Percentiles rank a stretch among this genome's conserved stretches.
Evolutionary conservation across 1,139 yeast species (phyloP).

Genomic region (Candida sanyaensis): DNA sequence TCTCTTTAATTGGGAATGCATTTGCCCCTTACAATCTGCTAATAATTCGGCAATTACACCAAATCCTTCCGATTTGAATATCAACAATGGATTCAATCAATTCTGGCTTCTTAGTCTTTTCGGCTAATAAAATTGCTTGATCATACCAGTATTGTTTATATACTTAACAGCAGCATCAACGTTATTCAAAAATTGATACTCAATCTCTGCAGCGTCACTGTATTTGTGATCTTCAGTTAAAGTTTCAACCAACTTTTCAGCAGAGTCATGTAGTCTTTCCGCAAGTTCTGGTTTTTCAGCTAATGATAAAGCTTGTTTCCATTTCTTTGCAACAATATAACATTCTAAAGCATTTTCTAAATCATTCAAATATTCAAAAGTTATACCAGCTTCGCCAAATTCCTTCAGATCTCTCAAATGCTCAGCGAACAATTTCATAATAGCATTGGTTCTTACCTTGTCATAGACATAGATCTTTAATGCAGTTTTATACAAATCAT

Average conservation of each 20-base stretch:
- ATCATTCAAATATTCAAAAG: constrained; percentile 69
- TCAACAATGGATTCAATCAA: constrained; percentile 64
- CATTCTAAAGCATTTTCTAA: constrained; percentile 64
- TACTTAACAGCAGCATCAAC: constrained; percentile 61
- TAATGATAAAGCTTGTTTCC: constrained; percentile 82
- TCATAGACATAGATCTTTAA: constrained; percentile 63
- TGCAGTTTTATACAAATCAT: constrained; percentile 73
- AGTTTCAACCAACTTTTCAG: constrained; percentile 59
- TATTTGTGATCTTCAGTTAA: constrained; percentile 73
- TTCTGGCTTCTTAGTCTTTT: constrained; percentile 40
- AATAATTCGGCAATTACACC: constrained; percentile 83
- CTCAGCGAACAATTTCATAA: constrained; percentile 65
- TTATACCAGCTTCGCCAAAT: constrained; percentile 72
- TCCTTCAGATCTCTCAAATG: constrained; percentile 55
- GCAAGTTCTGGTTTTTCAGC: constrained; percentile 40
- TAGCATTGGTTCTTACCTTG: constrained; percentile 50
- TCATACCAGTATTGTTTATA: constrained; percentile 73
- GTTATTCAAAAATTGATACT: constrained; percentile 60
- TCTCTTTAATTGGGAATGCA: constrained; percentile 79
- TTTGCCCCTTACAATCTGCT: constrained; percentile 89
- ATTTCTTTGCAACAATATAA: constrained; percentile 67
- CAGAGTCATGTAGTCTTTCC: constrained; percentile 42
- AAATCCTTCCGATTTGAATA: constrained; percentile 81
- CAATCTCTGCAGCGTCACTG: constrained; percentile 81
- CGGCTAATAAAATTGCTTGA: constrained; percentile 71